A percentile compares a stretch with the other conserved stretches of the same genome.
These are phyloP conservation scores for Kandelia obovata DNA, from an alignment of 345 rosid genomes.

Conservation along the genomic window DNA sequence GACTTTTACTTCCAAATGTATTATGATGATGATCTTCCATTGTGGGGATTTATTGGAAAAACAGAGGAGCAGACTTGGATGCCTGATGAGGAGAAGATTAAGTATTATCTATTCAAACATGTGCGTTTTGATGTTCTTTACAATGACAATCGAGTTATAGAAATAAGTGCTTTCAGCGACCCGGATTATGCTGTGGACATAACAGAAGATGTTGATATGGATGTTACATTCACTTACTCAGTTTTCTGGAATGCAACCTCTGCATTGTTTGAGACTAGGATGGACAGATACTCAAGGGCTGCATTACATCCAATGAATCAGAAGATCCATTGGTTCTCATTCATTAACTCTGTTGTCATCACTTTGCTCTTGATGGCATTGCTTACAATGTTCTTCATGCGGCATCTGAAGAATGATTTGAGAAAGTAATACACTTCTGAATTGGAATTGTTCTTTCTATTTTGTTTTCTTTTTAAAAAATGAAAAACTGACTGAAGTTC, in stretches of 20 bases:
- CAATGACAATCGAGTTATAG: constrained; percentile 51
- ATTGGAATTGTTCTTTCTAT: not conserved
- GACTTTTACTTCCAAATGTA: constrained; percentile 90
- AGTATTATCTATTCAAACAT: constrained; percentile 65
- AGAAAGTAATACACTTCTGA: constrained; percentile 41
- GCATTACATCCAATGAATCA: constrained; percentile 46
- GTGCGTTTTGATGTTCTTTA: constrained; percentile 60
- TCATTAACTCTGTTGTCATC: constrained; percentile 52
- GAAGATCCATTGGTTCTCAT: constrained; percentile 68
- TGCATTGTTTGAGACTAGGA: constrained; percentile 47
- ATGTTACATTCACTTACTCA: constrained; percentile 72
- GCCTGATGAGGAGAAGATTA: constrained; percentile 25
- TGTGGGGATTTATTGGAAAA: constrained; percentile 93
- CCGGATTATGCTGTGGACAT: constrained; percentile 63
- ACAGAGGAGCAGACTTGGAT: constrained; percentile 44
- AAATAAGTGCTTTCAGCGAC: constrained; percentile 55
- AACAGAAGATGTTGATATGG: constrained; percentile 51
- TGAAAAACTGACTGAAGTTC: not conserved
- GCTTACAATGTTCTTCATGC: constrained; percentile 49
- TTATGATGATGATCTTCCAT: constrained; percentile 79
- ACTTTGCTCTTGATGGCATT: constrained; percentile 54
- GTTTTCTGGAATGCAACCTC: constrained; percentile 65
- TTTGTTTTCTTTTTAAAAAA: not conserved
- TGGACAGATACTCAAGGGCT: constrained; percentile 56
- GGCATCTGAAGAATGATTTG: constrained; percentile 66